Percentiles rank a stretch among this genome's conserved stretches.
Evolutionary conservation across 140 eudicot genomes (phyloP).

Genomic region (Ambrosia hybrid): DNA sequence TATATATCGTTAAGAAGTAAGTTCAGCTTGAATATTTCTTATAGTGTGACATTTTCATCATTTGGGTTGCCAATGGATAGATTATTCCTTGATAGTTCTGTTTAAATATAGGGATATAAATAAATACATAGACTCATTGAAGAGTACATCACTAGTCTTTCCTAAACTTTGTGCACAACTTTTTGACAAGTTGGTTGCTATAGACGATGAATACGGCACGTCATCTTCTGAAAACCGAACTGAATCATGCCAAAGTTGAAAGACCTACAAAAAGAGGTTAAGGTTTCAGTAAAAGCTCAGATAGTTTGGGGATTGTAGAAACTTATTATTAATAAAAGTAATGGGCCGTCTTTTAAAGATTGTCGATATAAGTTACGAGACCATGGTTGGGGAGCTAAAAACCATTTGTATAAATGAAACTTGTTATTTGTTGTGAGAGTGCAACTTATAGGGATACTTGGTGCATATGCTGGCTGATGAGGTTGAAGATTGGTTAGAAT

Average conservation of each 20-base stretch:
- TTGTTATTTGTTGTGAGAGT: constrained; percentile 29
- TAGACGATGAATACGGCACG: background rate
- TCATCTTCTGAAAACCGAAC: background rate
- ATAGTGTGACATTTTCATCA: no score
- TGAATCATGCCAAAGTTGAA: constrained; percentile 6
- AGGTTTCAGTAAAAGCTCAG: background rate
- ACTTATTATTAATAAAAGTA: background rate
- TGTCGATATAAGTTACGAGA: background rate
- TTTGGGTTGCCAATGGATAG: no score
- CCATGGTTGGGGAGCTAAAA: background rate
- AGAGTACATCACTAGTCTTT: constrained; percentile 13
- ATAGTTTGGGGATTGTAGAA: background rate
- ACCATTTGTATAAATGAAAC: background rate
- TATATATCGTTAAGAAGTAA: no score
- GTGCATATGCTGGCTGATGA: constrained; percentile 26
- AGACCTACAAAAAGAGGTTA: constrained; percentile 24
- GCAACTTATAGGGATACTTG: constrained; percentile 31
- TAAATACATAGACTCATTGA: constrained; percentile 13
- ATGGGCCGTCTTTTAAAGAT: constrained; percentile 23
- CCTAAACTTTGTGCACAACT: constrained; percentile 27
- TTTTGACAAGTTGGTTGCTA: constrained; percentile 1
- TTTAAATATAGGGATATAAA: constrained; percentile 7
- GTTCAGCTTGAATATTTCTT: no score
- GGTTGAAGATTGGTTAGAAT: constrained; percentile 29
- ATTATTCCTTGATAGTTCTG: no score